These are phyloP conservation scores for Leishmania arabica DNA, from an alignment of 208 protist genomes.

Conservation along the genomic window DNA sequence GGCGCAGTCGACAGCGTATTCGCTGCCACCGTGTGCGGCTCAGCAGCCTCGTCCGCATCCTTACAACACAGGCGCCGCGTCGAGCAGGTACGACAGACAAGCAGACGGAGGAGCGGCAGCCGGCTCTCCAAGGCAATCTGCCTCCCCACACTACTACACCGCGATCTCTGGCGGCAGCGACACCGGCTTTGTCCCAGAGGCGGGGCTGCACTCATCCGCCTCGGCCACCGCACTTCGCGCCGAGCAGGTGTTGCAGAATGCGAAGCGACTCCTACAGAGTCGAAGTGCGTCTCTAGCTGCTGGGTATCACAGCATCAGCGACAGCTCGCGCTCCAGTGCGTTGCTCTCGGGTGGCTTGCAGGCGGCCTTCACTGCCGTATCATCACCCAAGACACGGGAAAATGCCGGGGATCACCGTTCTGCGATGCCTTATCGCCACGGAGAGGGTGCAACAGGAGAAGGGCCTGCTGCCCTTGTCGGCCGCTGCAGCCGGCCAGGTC, in stretches of 20 bases:
- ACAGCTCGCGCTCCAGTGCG: too few relatives aligned
- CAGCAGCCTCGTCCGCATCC: neutral
- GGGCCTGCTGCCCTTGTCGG: neutral
- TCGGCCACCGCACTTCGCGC: slow-evolving; percentile 16
- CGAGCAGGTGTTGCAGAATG: slow-evolving; percentile 28
- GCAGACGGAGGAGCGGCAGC: neutral
- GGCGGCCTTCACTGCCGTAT: neutral
- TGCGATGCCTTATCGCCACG: neutral
- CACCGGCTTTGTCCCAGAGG: too few relatives aligned
- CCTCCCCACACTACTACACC: slow-evolving; percentile 16
- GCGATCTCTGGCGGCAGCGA: slow-evolving; percentile 10
- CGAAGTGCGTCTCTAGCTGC: slow-evolving; percentile 4
- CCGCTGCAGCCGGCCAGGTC: neutral
- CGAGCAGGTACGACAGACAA: neutral
- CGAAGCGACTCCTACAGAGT: slow-evolving; percentile 19
- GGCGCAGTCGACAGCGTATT: neutral
- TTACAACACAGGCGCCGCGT: neutral
- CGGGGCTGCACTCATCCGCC: neutral
- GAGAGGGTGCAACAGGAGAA: neutral
- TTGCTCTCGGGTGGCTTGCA: neutral
- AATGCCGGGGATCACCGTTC: neutral
- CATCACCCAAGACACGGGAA: neutral
- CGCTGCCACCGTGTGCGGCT: neutral
- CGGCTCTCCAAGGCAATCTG: neutral
- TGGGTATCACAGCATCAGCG: neutral